These are phyloP conservation scores for Trichothecium roseum DNA, from an alignment of 2,329 filamentous ascomycete species.

Conservation along the genomic window DNA sequence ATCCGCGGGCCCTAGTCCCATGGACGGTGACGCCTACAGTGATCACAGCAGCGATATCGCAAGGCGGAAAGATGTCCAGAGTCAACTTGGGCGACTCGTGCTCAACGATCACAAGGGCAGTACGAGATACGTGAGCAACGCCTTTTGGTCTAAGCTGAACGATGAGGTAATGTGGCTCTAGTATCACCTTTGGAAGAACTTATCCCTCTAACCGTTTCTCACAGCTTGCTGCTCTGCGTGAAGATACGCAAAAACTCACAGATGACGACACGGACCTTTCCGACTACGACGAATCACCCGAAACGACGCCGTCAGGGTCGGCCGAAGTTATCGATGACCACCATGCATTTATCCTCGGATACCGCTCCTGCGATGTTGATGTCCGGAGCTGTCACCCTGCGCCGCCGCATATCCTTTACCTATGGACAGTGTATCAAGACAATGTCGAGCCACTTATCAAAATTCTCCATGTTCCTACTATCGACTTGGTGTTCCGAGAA, in stretches of 20 bases:
- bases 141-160: slow-evolving; percentile 66
- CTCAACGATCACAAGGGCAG: slow-evolving; percentile 58
- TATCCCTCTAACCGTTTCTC: not conserved
- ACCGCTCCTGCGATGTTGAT: slow-evolving; percentile 60
- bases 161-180: slow-evolving; percentile 47
- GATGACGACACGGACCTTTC: slow-evolving; percentile 39
- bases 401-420: slow-evolving; percentile 52
- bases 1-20: slow-evolving; percentile 9
- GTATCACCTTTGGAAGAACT: not conserved
- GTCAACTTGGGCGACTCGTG: slow-evolving; percentile 58
- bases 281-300: slow-evolving; percentile 49
- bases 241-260: slow-evolving; percentile 35
- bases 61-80: slow-evolving; percentile 16
- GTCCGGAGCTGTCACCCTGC: slow-evolving; percentile 54
- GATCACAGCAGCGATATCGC: slow-evolving; percentile 22
- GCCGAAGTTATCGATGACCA: slow-evolving; percentile 32
- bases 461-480: slow-evolving; percentile 58
- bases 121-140: slow-evolving; percentile 64
- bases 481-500: slow-evolving; percentile 50
- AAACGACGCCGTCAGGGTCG: slow-evolving; percentile 17
- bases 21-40: slow-evolving; percentile 13
- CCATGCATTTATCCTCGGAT: slow-evolving; percentile 64
- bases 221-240: slow-evolving; percentile 31
- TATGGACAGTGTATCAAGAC: slow-evolving; percentile 63
- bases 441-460: slow-evolving; percentile 67